Percentiles rank a stretch among this genome's conserved stretches.
phyloP scores from a whole-genome alignment of 1,284 basidiomycete genomes.

The Puccinia brachypodii region DNA sequence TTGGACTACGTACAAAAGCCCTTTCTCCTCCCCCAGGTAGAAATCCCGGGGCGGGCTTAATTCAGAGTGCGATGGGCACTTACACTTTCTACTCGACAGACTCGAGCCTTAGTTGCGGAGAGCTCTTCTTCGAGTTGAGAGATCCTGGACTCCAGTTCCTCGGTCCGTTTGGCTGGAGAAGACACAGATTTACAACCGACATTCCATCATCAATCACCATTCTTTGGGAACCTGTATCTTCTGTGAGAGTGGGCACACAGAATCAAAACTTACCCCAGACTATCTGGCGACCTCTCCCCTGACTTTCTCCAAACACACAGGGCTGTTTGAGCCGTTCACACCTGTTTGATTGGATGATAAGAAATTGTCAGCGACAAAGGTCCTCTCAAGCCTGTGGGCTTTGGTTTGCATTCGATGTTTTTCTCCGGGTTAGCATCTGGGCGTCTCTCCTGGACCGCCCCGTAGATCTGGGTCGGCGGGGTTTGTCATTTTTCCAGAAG shows the following conservation, averaged over 20 bases:
- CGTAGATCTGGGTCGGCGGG: background rate
- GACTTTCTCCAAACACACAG: conserved; percentile 40
- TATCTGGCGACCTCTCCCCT: conserved; percentile 31
- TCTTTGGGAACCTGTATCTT: background rate
- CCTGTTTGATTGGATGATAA: background rate
- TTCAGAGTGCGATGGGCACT: background rate
- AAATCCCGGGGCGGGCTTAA: background rate
- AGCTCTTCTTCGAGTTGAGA: conserved; percentile 31
- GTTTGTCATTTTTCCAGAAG: background rate
- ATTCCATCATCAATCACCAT: background rate
- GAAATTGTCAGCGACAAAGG: background rate
- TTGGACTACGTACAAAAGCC: background rate
- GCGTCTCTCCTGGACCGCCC: background rate
- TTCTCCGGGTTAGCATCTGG: background rate
- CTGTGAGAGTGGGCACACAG: background rate
- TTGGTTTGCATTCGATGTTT: background rate
- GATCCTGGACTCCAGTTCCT: conserved; percentile 29
- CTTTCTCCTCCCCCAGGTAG: background rate
- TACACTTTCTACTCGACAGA: conserved; percentile 9
- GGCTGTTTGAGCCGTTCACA: conserved; percentile 26
- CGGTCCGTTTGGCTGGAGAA: conserved; percentile 29
- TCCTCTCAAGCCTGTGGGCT: background rate
- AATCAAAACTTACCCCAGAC: conserved; percentile 15
- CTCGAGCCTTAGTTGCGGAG: conserved; percentile 14
- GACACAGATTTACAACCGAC: background rate